Evolutionary conservation across 108 stramenopile species (phyloP), one percentile per base, ranked within the genome.

Genomic region (Cyclostephanos invisitatus): DNA sequence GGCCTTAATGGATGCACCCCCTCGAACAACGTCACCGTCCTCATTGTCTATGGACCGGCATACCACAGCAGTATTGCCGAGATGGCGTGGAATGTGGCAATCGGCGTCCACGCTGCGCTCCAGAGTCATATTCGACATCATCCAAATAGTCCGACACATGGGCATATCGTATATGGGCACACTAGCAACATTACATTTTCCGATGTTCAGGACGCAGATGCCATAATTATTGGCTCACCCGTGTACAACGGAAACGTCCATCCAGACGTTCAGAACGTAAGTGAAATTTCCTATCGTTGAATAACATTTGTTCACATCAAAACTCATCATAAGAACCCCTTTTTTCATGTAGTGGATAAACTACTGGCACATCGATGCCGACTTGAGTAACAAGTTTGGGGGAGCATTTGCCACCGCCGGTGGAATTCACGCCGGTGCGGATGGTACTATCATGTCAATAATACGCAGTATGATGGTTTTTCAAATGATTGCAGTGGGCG

Each of bases 341-440:
- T 22, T 53, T 11, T 25, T 12, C 3, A 21, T 54, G 14, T 25
- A 59, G 47, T 80, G 79, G 81, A 82, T 82, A 53, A 77, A 72
- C 40, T 72, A 75, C 44, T 75, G 75, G 75, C 75, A 72, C 63
- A 81, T 70, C 57, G 76, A 70, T 51, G 69, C 66, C n/a, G 74
- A 81, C 48, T 35, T 70, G 37, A 57, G 70, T 40, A 78, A 63
- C 48, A 82, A 82, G 36, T 64, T 82, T 25, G 81, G 81, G 12
- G 81, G 71, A 53, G 81, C 81, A 38, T 82, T 82, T 57, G 81
- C 68, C 72, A 73, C 72, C 7, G 82, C 76, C n/a, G 82, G 82
- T 5, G 82, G 82, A 18, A 72, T 83, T 11, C 62, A 73, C 29
- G 82, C 82, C 28, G 82, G 82, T 11, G 72, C 76, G 10, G 82